Evolutionary conservation across 1,139 yeast species (phyloP), one percentile per base, ranked within the genome.

Genomic region (Eremothecium coryli): DNA sequence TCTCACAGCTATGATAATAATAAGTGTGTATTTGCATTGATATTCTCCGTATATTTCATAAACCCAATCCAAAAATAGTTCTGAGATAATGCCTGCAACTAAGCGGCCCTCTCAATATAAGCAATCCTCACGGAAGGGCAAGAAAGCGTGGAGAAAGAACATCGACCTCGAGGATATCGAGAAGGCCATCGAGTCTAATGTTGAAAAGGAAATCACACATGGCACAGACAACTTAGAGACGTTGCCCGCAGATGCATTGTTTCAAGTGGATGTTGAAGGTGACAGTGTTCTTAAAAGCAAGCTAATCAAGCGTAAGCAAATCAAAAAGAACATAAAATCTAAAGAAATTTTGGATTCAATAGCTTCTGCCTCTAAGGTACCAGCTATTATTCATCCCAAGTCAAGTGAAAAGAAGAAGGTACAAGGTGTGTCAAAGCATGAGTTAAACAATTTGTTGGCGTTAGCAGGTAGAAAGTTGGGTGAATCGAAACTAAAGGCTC

Each of bases 91-190:
- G 24, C 12, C 24, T 11, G 24, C 13, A 22, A 13, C 4, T 16
- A 40, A 40, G 24, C 49, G 68, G 52, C 75, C 75, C 12, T 50
- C 65, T 11, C 70, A 66, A 39, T 62, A 62, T 41, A 62, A 53
- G 28, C 95, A 85, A 60, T 58, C 79, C 5, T 82, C 95, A 5
- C 72, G 97, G 51, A 90, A 90, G 65, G 95, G 95, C 35, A 88
- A 82, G 68, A 78, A 71, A 56, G 82, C 97, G 5, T 90, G 98
- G 98, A 78, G 96, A 60, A 90, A 90, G 61, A 84, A 90, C 58
- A 82, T 90, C 40, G 94, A 90, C 54, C 65, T 90, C 18, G 76
- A 74, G 16, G 95, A 85, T 41, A 64, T 90, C 34, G 86, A 82
- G 53, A 60, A 64, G 28, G 81, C 78, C 5, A 64, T 90, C 32